Conservation (phyloP, 2,329 filamentous ascomycete genomes). For the Hypocrella siamensis region DNA sequence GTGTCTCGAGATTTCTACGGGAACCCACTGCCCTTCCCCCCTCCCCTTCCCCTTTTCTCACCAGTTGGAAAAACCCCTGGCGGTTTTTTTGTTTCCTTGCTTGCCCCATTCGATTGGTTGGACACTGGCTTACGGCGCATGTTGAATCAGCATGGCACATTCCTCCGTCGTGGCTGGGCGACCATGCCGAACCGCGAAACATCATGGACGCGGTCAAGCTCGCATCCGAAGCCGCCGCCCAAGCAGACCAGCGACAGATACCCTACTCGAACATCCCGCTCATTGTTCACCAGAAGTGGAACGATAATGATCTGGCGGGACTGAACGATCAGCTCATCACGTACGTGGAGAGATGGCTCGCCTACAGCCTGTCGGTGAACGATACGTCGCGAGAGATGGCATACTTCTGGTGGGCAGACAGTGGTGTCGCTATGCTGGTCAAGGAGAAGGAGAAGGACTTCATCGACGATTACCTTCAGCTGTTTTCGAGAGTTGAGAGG, state of each 20-base stretch:
- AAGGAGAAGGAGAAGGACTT: constrained; percentile 7
- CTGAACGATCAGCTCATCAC: constrained; percentile 7
- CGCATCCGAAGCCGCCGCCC: constrained; percentile 6
- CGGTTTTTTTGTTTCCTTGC: neutral
- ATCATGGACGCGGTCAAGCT: constrained; percentile 9
- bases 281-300: constrained; percentile 10
- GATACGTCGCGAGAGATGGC: constrained; percentile 7
- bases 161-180: constrained; percentile 7
- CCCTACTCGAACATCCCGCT: constrained; percentile 11
- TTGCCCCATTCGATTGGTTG: neutral
- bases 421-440: constrained; percentile 8
- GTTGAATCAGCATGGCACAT: constrained; percentile 9
- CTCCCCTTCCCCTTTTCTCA: neutral
- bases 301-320: constrained; percentile 5
- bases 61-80: too few species aligned
- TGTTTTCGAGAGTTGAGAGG: constrained; percentile 9
- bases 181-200: constrained; percentile 5
- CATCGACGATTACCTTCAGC: constrained; percentile 4
- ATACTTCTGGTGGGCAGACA: constrained; percentile 11
- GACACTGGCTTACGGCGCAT: neutral
- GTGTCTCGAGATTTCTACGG: too few species aligned
- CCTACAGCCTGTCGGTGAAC: constrained; percentile 3
- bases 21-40: neutral
- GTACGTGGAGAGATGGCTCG: constrained; percentile 10
- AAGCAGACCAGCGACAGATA: constrained; percentile 5